These are phyloP conservation scores for Dendrostoma leiphaemia DNA, from an alignment of 2,329 filamentous ascomycete species.

Conservation along the genomic window DNA sequence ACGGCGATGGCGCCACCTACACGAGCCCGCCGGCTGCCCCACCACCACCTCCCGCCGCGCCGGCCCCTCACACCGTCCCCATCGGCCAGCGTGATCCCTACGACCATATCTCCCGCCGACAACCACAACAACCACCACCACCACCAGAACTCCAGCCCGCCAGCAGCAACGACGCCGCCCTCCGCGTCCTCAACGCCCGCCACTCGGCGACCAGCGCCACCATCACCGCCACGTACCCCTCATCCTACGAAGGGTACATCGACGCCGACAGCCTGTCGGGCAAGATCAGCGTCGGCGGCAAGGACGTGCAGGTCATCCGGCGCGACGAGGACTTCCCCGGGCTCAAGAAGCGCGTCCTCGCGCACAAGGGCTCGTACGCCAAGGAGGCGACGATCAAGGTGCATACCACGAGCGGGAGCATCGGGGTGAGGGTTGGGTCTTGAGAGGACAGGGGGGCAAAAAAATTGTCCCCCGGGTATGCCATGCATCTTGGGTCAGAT, in stretches of 20 bases:
- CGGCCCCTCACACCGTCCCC: not conserved
- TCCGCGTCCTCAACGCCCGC: slow-evolving; percentile 36
- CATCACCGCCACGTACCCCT: slow-evolving; percentile 43
- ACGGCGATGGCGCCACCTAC: slow-evolving; percentile 20
- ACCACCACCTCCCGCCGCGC: not conserved
- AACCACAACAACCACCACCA: slow-evolving; percentile 2
- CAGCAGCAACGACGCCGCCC: no score
- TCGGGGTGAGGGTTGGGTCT: slow-evolving; percentile 3
- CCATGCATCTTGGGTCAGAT: no score
- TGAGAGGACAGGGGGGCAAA: not conserved
- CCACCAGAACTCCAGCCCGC: no score
- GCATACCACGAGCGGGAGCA: slow-evolving; percentile 12
- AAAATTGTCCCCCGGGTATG: no score
- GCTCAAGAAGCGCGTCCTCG: slow-evolving; percentile 31
- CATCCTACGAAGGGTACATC: slow-evolving; percentile 48
- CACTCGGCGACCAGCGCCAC: slow-evolving; percentile 46
- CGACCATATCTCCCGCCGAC: not conserved
- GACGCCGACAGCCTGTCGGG: slow-evolving; percentile 39
- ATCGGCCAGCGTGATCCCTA: slow-evolving; percentile 21
- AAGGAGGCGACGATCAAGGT: slow-evolving; percentile 4
- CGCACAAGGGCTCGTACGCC: slow-evolving; percentile 39
- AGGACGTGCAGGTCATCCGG: slow-evolving; percentile 39
- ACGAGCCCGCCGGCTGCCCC: slow-evolving; percentile 21
- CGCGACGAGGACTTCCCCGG: slow-evolving; percentile 30
- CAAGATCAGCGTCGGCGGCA: slow-evolving; percentile 36